Evolutionary conservation across 2,329 filamentous ascomycete genomes (phyloP).

Genomic region (Beauveria sp.): DNA sequence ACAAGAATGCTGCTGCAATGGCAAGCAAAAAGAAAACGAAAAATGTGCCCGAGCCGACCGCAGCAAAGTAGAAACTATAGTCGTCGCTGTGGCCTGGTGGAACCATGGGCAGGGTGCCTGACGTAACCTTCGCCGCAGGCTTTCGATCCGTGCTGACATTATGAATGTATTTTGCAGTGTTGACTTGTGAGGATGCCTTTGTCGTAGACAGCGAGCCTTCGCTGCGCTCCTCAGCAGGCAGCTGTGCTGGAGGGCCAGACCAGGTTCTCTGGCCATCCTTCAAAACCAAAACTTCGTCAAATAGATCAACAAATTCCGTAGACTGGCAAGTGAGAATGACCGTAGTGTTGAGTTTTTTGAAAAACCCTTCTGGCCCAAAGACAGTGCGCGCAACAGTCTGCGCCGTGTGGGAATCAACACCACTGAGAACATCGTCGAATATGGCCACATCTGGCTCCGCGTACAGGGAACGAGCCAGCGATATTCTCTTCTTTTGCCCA

Average conservation of each 20-base stretch:
- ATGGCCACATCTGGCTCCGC: conserved; percentile 18
- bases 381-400: conserved; percentile 16
- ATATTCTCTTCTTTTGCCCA: conserved; percentile 25
- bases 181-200: background rate
- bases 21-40: background rate
- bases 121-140: background rate
- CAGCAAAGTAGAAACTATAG: conserved; percentile 6
- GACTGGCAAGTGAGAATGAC: conserved; percentile 1
- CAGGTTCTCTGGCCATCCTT: background rate
- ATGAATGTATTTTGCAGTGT: background rate
- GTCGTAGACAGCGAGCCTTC: background rate
- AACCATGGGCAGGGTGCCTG: background rate
- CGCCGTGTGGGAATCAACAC: conserved; percentile 20
- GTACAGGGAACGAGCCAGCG: conserved; percentile 20
- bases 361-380: background rate
- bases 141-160: background rate
- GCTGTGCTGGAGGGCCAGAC: background rate
- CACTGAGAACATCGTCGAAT: conserved; percentile 26
- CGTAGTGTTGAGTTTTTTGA: background rate
- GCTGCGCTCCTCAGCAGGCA: background rate
- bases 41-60: background rate
- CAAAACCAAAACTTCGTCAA: background rate
- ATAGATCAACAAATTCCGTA: background rate
- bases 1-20: background rate
- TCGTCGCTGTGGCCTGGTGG: background rate